Conservation (phyloP, 345 rosid species). For the Psidium guajava region DNA sequence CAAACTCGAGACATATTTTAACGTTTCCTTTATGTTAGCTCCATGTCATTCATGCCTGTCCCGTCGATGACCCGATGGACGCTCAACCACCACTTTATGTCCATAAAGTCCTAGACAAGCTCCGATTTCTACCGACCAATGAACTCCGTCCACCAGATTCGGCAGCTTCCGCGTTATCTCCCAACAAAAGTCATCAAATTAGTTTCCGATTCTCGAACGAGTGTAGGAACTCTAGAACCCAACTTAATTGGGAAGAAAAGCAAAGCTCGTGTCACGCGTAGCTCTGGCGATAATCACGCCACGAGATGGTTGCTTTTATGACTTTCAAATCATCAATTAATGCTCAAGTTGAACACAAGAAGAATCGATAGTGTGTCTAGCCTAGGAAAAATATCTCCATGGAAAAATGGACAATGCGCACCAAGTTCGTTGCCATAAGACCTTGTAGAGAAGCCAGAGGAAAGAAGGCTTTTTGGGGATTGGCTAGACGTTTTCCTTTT, state of each 20-base stretch:
- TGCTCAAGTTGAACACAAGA: background rate
- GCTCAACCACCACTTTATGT: background rate
- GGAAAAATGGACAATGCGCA: background rate
- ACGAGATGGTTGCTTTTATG: background rate
- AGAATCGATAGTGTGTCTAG: background rate
- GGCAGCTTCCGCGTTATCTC: background rate
- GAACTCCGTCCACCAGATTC: background rate
- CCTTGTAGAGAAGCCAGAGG: background rate
- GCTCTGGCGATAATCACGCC: background rate
- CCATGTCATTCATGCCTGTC: background rate
- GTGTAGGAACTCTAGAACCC: background rate
- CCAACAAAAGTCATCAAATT: background rate
- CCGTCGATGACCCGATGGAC: background rate
- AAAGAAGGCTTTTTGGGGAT: background rate
- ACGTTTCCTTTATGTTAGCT: background rate
- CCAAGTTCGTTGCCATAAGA: background rate
- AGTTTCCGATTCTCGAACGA: background rate
- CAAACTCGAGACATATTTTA: background rate
- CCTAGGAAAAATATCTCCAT: background rate
- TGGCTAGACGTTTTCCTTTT: background rate
- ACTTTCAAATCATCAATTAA: background rate
- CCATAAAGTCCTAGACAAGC: background rate
- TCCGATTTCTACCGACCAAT: background rate
- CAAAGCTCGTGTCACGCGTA: background rate
- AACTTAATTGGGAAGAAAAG: background rate